Evolutionary conservation across 352 stramenopile genomes (phyloP), one percentile per base, ranked within the genome.

Genomic region (Phytopythium ostracodes): DNA sequence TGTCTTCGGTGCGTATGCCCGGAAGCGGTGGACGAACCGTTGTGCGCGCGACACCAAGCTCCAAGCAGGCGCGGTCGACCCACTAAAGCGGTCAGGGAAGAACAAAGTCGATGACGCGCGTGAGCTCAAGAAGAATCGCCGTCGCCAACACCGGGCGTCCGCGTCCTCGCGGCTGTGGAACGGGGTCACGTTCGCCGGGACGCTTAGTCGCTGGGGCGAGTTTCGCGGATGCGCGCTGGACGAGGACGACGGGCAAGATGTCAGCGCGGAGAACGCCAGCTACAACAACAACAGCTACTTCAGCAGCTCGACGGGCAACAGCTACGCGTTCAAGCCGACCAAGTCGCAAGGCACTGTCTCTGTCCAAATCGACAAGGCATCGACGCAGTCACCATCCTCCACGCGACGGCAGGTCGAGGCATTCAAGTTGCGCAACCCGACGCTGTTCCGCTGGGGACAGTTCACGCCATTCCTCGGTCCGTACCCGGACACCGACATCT

Each of bases 401-500:
- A 35, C 27, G 18, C 54, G 54, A 40, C 52, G 51, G 24, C 35
- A 75, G 14, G 53, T 77, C 46, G 78, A 89, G 24, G 74, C 71
- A 20, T 91, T 83, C 58, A 73, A 77, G 33, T 65, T 64, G 9
- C 53, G 66, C 12, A 88, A 88, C 62, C 79, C 82, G 29, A 88
- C 82, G 20, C 67, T 91, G 0, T 87, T 88, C 44, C 67, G 70
- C 27, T 91, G 82, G 82, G 70, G 69, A 6, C 67, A 71, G 27
- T 91, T 84, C 51, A 68, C 70, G 4, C 82, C 82, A 6, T 91
- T 89, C 55, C 53, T 89, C 15, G 67, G 66, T 0, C 68, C 76
- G 10, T 86, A 82, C 33, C 57, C 76, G 0, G 80, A 91, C 59
- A 70, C 56, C 7, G 77, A 89, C 25, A 76, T 89, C n/a, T 86